A percentile compares a stretch with the other conserved stretches of the same genome.
These are phyloP conservation scores for Elsinoe australis DNA, from an alignment of 2,329 filamentous ascomycete species.

Conservation along the genomic window DNA sequence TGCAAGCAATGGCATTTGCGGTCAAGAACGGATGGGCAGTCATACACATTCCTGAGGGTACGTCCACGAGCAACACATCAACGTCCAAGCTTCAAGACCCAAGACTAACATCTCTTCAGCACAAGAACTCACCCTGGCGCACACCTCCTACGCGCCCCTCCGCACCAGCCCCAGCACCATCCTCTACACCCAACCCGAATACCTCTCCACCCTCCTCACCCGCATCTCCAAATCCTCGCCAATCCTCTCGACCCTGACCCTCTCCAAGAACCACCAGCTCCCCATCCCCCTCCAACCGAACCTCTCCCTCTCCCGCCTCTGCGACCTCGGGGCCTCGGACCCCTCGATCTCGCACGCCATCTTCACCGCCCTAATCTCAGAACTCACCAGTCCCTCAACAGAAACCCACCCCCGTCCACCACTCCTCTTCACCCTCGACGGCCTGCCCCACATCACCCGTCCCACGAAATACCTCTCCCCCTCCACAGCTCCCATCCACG, in stretches of 20 bases:
- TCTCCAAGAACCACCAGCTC: slow-evolving; percentile 50
- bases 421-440: slow-evolving; percentile 70
- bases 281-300: slow-evolving; percentile 51
- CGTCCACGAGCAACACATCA: slow-evolving; percentile 12
- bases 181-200: slow-evolving; percentile 69
- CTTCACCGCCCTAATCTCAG: slow-evolving; percentile 72
- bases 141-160: slow-evolving; percentile 71
- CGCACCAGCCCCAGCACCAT: slow-evolving; percentile 45
- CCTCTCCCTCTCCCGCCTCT: slow-evolving; percentile 59
- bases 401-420: slow-evolving; percentile 45
- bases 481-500: slow-evolving; percentile 67
- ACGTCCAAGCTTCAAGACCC: not conserved
- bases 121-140: slow-evolving; percentile 70
- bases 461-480: slow-evolving; percentile 66
- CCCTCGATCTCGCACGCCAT: slow-evolving; percentile 71
- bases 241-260: slow-evolving; percentile 49
- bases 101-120: slow-evolving; percentile 43
- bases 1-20: slow-evolving; percentile 76
- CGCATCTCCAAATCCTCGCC: slow-evolving; percentile 66
- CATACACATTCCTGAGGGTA: slow-evolving; percentile 82
- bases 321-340: slow-evolving; percentile 62
- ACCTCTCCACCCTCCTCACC: slow-evolving; percentile 65
- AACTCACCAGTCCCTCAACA: slow-evolving; percentile 53
- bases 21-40: slow-evolving; percentile 83
- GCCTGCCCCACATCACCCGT: slow-evolving; percentile 73